phyloP scores from a whole-genome alignment of 352 stramenopile species.

The Phytophthora cactorum region DNA sequence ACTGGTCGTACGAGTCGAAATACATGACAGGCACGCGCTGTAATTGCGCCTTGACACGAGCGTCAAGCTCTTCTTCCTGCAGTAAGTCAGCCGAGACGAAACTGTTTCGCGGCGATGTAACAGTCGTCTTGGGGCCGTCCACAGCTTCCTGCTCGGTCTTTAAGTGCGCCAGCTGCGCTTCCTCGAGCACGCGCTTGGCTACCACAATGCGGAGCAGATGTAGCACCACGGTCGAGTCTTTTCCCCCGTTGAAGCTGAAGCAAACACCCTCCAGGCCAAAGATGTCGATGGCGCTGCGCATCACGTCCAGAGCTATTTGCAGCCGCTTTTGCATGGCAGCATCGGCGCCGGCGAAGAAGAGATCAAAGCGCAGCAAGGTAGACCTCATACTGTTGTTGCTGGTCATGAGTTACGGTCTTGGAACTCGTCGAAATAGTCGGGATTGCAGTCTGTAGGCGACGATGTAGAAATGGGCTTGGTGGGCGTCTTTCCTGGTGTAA shows the following conservation, averaged over 20 bases:
- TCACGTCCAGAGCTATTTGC: constrained; percentile 75
- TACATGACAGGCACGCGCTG: constrained; percentile 92
- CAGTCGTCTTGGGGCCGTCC: constrained; percentile 37
- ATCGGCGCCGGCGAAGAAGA: constrained; percentile 61
- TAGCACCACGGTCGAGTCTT: constrained; percentile 93
- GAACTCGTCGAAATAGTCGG: background rate
- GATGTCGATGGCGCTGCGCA: constrained; percentile 83
- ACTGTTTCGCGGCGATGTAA: constrained; percentile 67
- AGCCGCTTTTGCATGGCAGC: constrained; percentile 51
- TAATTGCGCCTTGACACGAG: constrained; percentile 47
- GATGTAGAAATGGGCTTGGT: background rate
- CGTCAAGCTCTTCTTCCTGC: constrained; percentile 57
- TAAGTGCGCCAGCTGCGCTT: constrained; percentile 32
- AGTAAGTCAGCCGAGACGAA: constrained; percentile 63
- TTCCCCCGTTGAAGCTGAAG: constrained; percentile 94
- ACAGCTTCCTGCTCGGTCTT: constrained; percentile 20
- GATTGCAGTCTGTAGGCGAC: background rate
- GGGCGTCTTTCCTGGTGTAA: background rate
- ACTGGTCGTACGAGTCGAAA: constrained; percentile 96
- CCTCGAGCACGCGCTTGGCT: constrained; percentile 71
- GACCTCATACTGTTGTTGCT: constrained; percentile 27
- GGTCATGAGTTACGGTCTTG: constrained; percentile 21
- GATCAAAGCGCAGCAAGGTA: constrained; percentile 62
- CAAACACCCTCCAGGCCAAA: constrained; percentile 76
- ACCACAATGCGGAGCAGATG: constrained; percentile 88